These are phyloP conservation scores for Acanthamoeba royreba DNA, from an alignment of 208 protist species.

Conservation along the genomic window DNA sequence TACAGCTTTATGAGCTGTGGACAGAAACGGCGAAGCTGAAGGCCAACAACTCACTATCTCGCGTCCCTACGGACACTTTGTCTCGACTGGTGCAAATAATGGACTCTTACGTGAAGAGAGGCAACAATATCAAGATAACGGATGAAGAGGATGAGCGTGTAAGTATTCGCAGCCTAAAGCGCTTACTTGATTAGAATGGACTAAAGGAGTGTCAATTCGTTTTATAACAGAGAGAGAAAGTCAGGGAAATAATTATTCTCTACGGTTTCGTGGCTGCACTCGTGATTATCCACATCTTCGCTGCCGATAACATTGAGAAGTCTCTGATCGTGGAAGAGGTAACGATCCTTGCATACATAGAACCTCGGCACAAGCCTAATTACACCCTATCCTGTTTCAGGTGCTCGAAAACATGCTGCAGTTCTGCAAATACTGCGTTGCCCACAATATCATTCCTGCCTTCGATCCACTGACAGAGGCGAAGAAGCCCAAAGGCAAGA, in stretches of 20 bases:
- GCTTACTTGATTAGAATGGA: background rate
- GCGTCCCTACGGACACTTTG: background rate
- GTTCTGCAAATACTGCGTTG: background rate
- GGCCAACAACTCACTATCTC: background rate
- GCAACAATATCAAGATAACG: background rate
- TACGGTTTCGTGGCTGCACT: slow-evolving; percentile 8
- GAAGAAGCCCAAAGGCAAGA: slow-evolving; percentile 26
- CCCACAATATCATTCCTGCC: slow-evolving; percentile 28
- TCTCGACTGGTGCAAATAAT: background rate
- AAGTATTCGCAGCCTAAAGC: background rate
- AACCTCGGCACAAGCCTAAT: background rate
- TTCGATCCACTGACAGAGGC: background rate
- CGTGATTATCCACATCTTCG: background rate
- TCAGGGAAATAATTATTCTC: background rate
- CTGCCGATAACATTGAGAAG: background rate
- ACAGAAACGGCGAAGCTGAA: slow-evolving; percentile 48
- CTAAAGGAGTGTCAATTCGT: background rate
- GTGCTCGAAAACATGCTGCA: slow-evolving; percentile 33
- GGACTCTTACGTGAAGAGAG: slow-evolving; percentile 16
- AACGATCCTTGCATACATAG: background rate
- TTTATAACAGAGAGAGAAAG: background rate
- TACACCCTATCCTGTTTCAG: background rate
- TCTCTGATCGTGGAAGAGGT: slow-evolving; percentile 23
- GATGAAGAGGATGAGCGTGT: slow-evolving; percentile 5
- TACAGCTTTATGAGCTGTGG: slow-evolving; percentile 20